Conservation (phyloP, 2,329 filamentous ascomycete species). For the Diplodia seriata region DNA sequence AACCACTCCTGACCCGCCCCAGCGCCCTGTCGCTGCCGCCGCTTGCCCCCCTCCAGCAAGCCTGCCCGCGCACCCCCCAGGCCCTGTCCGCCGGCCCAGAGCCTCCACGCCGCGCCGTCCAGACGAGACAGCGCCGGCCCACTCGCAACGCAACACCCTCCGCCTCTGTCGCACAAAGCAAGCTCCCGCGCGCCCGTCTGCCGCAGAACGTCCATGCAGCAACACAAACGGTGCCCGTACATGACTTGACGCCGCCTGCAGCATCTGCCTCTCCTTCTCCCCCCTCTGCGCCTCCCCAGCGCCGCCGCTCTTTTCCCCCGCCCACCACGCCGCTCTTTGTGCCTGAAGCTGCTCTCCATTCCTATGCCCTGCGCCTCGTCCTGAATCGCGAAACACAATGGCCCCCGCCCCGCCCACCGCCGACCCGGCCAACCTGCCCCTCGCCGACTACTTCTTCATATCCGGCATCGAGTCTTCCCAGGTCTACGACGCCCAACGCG, state of each 20-base stretch:
- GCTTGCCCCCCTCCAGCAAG: slow-evolving; percentile 19
- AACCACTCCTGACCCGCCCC: slow-evolving; percentile 28
- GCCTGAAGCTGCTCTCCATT: slow-evolving; percentile 21
- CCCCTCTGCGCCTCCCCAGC: slow-evolving; percentile 14
- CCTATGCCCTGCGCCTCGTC: slow-evolving; percentile 27
- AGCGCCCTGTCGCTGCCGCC: slow-evolving; percentile 20
- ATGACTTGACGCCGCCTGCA: slow-evolving; percentile 24
- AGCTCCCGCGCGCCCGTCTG: slow-evolving; percentile 30
- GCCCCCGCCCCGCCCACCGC: slow-evolving; percentile 49
- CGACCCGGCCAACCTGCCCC: slow-evolving; percentile 56
- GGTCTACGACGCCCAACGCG: slow-evolving; percentile 56
- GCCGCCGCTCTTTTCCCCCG: slow-evolving; percentile 30
- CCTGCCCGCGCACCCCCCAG: slow-evolving; percentile 12
- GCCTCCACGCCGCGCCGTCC: slow-evolving; percentile 18
- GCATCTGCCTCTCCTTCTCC: slow-evolving; percentile 9
- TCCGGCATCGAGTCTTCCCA: slow-evolving; percentile 60
- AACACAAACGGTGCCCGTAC: slow-evolving; percentile 29
- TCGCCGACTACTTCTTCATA: slow-evolving; percentile 73
- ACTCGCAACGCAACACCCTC: slow-evolving; percentile 29
- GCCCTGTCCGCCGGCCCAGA: slow-evolving; percentile 20
- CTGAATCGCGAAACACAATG: slow-evolving; percentile 38
- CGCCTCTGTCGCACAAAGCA: slow-evolving; percentile 31
- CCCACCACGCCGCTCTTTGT: slow-evolving; percentile 13
- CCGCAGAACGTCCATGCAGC: slow-evolving; percentile 32
- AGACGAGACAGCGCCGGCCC: slow-evolving; percentile 25